phyloP scores from a whole-genome alignment of 106 monocot species.

The Amphibolis antarctica region DNA sequence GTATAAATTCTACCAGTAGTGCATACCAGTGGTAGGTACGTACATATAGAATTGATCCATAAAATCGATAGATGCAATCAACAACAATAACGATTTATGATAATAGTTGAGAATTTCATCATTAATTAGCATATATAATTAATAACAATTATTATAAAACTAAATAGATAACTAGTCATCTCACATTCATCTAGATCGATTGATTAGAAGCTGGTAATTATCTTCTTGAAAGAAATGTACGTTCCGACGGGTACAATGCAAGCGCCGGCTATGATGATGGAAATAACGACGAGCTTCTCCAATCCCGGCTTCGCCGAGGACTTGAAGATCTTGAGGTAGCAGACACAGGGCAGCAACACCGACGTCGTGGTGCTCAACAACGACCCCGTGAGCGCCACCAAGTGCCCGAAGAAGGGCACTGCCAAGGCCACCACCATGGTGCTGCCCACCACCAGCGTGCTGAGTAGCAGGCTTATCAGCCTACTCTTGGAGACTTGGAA shows the following conservation, averaged over 20 bases:
- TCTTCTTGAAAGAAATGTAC: constrained; percentile 42
- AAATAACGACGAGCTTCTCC: constrained; percentile 22
- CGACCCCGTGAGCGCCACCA: constrained; percentile 68
- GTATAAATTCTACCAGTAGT: too few species aligned
- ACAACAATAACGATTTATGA: too few species aligned
- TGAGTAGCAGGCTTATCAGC: constrained; percentile 13
- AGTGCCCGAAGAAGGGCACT: constrained; percentile 59
- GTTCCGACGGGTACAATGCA: constrained; percentile 46
- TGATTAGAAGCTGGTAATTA: constrained; percentile 29
- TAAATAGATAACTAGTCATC: too few species aligned
- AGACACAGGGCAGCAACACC: constrained; percentile 61
- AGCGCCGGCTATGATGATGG: constrained; percentile 34
- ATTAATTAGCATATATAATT: too few species aligned
- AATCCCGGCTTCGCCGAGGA: constrained; percentile 5
- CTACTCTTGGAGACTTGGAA: constrained; percentile 26
- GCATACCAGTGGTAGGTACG: too few species aligned
- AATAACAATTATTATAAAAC: too few species aligned
- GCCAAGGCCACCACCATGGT: constrained; percentile 40
- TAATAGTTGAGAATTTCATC: too few species aligned
- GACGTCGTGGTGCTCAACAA: constrained; percentile 59
- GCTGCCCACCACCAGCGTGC: constrained; percentile 53
- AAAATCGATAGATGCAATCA: too few species aligned
- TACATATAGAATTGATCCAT: too few species aligned
- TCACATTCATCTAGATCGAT: too few species aligned
- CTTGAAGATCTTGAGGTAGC: constrained; percentile 73